Evolutionary conservation across 148 eudicot genomes (phyloP).

Genomic region (Nyssa sinensis): DNA sequence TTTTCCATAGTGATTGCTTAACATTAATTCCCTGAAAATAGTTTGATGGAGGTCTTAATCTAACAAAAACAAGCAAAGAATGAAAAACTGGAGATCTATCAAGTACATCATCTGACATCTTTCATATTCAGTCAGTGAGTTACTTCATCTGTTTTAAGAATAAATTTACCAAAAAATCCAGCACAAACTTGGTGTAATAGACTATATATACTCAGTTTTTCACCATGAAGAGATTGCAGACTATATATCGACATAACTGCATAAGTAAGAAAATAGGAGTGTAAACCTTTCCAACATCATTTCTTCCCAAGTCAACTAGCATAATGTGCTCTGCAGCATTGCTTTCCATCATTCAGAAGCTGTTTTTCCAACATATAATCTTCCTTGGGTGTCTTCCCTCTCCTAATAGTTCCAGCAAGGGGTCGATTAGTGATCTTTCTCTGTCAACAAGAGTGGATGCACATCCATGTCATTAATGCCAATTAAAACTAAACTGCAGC

Average conservation of each 20-base stretch:
- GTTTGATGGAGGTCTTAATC: background rate
- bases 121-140: background rate
- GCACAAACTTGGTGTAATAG: background rate
- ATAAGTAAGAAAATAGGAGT: background rate
- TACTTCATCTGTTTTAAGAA: background rate
- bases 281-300: conserved; percentile 95
- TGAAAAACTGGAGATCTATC: background rate
- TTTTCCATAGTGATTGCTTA: background rate
- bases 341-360: conserved; percentile 86
- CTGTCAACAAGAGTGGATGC: conserved; percentile 34
- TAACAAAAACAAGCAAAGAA: background rate
- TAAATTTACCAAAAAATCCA: background rate
- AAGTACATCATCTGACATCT: background rate
- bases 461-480: background rate
- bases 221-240: background rate
- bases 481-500: background rate
- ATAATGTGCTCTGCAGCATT: conserved; percentile 96
- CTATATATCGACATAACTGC: conserved; percentile 2
- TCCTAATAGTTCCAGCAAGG: conserved; percentile 88
- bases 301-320: conserved; percentile 99
- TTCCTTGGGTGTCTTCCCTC: conserved; percentile 93
- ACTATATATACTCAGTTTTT: background rate
- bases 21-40: background rate
- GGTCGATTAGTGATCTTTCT: conserved; percentile 83
- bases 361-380: conserved; percentile 82